Percentiles rank a stretch among this genome's conserved stretches.
phyloP scores from a whole-genome alignment of 352 stramenopile species.

The Pythium apleroticum region DNA sequence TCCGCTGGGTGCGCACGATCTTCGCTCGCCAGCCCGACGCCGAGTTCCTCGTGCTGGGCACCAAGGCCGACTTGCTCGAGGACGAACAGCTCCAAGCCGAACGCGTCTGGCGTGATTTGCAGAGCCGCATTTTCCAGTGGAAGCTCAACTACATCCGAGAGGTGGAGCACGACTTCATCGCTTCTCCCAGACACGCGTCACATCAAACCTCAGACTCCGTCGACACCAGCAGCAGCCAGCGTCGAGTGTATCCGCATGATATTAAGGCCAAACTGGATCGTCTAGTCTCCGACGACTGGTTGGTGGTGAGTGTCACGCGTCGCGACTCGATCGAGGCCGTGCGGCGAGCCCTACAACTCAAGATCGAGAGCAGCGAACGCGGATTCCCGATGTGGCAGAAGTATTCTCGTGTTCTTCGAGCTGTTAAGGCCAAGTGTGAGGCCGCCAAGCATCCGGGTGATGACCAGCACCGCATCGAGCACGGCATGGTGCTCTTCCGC shows the following conservation, averaged over 20 bases:
- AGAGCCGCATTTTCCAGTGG: neutral
- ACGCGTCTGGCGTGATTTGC: neutral
- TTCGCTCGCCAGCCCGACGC: conserved; percentile 9
- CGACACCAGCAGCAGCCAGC: neutral
- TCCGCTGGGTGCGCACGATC: conserved; percentile 11
- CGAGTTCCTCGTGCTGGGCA: conserved; percentile 7
- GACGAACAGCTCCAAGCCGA: neutral
- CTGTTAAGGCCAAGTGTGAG: neutral
- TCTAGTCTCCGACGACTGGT: neutral
- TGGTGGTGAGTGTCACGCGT: neutral
- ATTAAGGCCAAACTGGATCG: neutral
- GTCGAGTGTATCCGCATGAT: no score
- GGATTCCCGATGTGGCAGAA: neutral
- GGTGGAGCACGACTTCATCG: neutral
- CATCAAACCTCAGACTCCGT: neutral
- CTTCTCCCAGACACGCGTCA: neutral
- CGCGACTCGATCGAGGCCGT: neutral
- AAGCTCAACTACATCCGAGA: neutral
- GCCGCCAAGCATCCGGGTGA: neutral
- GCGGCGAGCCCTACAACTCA: neutral
- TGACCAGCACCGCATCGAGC: neutral
- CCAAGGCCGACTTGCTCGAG: neutral
- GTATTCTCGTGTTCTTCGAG: neutral
- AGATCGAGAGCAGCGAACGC: neutral
- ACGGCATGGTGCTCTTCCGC: neutral